A percentile compares a stretch with the other conserved stretches of the same genome.
Evolutionary conservation across 192 early-diverging fungal species (phyloP).

Genomic region (Umbelopsis isabellina): DNA sequence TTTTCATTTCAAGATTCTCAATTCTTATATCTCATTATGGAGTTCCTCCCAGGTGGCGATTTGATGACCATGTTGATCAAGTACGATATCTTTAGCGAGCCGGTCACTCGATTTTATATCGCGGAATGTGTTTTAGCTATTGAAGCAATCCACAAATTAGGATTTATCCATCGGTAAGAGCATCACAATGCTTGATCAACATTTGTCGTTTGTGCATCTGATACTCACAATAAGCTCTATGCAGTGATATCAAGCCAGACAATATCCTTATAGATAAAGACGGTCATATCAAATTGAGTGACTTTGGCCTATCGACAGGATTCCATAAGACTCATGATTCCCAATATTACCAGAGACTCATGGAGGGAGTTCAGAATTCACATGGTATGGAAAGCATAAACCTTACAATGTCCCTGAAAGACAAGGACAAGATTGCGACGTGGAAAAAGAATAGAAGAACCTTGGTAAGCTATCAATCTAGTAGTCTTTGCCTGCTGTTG

Average conservation of each 20-base stretch:
- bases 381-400: slow-evolving; percentile 80
- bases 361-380: slow-evolving; percentile 63
- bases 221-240: not conserved
- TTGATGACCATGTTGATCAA: slow-evolving; percentile 99
- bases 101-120: slow-evolving; percentile 98
- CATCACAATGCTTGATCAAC: not conserved
- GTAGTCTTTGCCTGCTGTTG: not conserved
- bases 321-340: slow-evolving; percentile 99
- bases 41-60: slow-evolving; percentile 98
- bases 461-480: slow-evolving; percentile 52
- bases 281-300: slow-evolving; percentile 99
- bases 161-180: slow-evolving; percentile 89
- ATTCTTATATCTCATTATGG: slow-evolving; percentile 98
- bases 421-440: slow-evolving; percentile 94
- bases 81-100: slow-evolving; percentile 96
- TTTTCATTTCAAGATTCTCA: slow-evolving; percentile 97
- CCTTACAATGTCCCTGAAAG: slow-evolving; percentile 76
- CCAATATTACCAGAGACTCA: slow-evolving; percentile 85
- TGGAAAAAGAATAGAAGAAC: slow-evolving; percentile 98
- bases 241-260: slow-evolving; percentile 82
- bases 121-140: slow-evolving; percentile 95
- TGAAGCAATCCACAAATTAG: slow-evolving; percentile 89
- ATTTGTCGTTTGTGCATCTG: not conserved
- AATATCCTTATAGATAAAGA: slow-evolving; percentile 95
- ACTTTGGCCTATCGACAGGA: slow-evolving; percentile 99